Base-by-base conservation (phyloP, 1,139 yeast genomes). In the Pichia sp. region DNA sequence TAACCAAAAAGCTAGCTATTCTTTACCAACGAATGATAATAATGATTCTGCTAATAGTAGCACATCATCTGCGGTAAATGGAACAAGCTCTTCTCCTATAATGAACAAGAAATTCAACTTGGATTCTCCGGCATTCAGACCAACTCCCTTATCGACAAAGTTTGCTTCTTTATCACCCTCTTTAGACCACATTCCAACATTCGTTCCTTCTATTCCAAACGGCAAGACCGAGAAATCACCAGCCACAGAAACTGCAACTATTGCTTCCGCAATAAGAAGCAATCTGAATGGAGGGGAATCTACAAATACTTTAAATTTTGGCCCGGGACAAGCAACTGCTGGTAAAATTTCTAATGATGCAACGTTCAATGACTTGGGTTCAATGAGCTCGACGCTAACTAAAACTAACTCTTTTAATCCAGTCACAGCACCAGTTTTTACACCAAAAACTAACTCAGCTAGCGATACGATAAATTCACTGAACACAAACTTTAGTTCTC, bases 71-170 rank as follows among this genome's bases (percentile, higher is more conserved):
- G 40, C 16, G 6, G 30, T 29, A 30, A 30, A 45, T 38, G 43
- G 8, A 12, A 14, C 45, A 29, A 2, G 16, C 14, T 30, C 24
- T 20, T 20, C 49, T 10, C 45, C 54, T 34, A 16, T 38, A 27
- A 36, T 36, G 57, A 75, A 71, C 59, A 75, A 78, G 61, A 79
- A 77, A 60, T 81, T 83, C 70, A 84, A 83, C 61, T 73, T 81
- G 55, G 83, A 82, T 58, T 81, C 87, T 0, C 89, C 90, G 0
- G 76, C 87, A 4, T 85, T 85, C 67, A 85, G 81, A 52, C 91
- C 71, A 10, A 57, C 64, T 9, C 57, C 65, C 53, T 53, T 73
- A 42, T 20, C 49, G 10, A 71, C 71, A 56, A 79, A 79, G 61
- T 77, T 79, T 61, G 66, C 82, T 4, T 67, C 67, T 12, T 64